phyloP scores from a whole-genome alignment of 2,329 filamentous ascomycete species.

The Fusarium proliferatum region DNA sequence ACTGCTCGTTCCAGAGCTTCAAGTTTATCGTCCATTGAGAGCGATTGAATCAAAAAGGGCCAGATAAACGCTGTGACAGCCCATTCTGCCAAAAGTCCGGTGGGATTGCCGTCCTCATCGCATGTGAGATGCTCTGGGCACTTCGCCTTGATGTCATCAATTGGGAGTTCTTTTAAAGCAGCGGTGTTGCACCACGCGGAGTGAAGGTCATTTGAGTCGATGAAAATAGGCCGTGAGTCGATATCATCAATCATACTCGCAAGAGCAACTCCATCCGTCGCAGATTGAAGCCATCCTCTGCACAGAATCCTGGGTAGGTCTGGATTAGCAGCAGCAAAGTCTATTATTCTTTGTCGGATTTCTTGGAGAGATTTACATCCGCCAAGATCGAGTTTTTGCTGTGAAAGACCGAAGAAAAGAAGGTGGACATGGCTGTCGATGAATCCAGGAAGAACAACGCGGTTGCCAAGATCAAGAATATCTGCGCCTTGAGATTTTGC shows the following conservation, averaged over 20 bases:
- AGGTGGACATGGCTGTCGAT: conserved; percentile 66
- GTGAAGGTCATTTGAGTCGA: conserved; percentile 63
- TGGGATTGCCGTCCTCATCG: conserved; percentile 55
- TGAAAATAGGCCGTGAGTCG: conserved; percentile 61
- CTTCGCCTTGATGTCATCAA: conserved; percentile 54
- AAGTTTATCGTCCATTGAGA: conserved; percentile 55
- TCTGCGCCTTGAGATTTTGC: conserved; percentile 14
- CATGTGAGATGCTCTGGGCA: conserved; percentile 58
- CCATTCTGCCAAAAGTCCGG: conserved; percentile 59
- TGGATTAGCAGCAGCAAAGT: conserved; percentile 55
- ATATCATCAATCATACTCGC: conserved; percentile 57
- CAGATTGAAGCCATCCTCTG: conserved; percentile 60
- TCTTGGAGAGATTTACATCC: conserved; percentile 56
- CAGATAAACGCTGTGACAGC: conserved; percentile 59
- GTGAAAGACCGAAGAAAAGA: conserved; percentile 59
- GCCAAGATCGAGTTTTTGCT: conserved; percentile 58
- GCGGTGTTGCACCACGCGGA: conserved; percentile 63
- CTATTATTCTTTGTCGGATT: conserved; percentile 55
- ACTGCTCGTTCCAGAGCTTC: conserved; percentile 56
- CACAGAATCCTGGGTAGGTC: conserved; percentile 58
- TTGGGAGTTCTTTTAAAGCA: conserved; percentile 58
- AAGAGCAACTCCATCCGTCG: conserved; percentile 50
- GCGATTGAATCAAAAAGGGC: conserved; percentile 57
- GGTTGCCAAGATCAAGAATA: conserved; percentile 45
- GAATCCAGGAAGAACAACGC: conserved; percentile 59